Conservation (phyloP, 2,329 filamentous ascomycete species). For the Aspergillus quadrilineatus region DNA sequence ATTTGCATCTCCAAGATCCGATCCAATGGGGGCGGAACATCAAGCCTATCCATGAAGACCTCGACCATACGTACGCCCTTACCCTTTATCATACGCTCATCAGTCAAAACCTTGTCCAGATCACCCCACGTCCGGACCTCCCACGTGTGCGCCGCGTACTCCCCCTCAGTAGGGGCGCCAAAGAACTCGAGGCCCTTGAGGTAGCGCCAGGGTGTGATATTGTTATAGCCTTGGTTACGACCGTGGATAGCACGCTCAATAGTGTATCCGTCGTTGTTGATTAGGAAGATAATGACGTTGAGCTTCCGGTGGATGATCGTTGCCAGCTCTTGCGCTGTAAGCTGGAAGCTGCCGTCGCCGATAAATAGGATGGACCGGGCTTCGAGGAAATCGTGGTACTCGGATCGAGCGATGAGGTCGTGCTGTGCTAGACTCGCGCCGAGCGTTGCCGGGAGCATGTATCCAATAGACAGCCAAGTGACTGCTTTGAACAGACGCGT, state of each 20-base stretch:
- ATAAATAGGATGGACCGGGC: conserved; percentile 58
- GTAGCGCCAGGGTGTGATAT: conserved; percentile 55
- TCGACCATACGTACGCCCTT: conserved; percentile 45
- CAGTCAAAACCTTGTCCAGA: conserved; percentile 41
- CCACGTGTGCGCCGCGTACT: conserved; percentile 40
- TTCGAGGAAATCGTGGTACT: conserved; percentile 20
- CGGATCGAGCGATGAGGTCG: conserved; percentile 21
- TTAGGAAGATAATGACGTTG: conserved; percentile 51
- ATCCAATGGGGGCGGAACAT: conserved; percentile 36
- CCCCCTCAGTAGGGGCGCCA: conserved; percentile 38
- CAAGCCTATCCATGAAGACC: conserved; percentile 41
- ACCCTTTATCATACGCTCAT: conserved; percentile 38
- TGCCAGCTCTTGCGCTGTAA: conserved; percentile 65
- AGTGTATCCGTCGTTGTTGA: conserved; percentile 62
- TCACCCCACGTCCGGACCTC: conserved; percentile 49
- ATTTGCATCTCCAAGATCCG: conserved; percentile 33
- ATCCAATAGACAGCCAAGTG: conserved; percentile 62
- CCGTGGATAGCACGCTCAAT: conserved; percentile 61
- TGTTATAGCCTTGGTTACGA: conserved; percentile 55
- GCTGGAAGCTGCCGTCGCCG: conserved; percentile 64
- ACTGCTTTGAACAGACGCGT: conserved; percentile 51
- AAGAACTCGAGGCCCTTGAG: conserved; percentile 51
- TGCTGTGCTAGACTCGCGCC: conserved; percentile 55
- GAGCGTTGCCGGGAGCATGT: conserved; percentile 59
- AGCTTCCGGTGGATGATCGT: conserved; percentile 60